Evolutionary conservation across 306 rosid species (phyloP).

Genomic region (Fagus crenata): DNA sequence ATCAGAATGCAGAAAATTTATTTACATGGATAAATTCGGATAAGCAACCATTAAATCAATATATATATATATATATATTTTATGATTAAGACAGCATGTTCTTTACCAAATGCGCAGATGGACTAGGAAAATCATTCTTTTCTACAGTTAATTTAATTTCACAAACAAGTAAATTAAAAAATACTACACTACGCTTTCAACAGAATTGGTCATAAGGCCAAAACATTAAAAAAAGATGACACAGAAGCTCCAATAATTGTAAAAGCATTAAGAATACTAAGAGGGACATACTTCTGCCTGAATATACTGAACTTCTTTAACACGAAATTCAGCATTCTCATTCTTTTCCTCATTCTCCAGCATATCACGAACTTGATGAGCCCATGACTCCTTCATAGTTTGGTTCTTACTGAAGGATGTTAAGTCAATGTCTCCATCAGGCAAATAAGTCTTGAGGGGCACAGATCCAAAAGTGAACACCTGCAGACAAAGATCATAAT

Average conservation of each 20-base stretch:
- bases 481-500: slow-evolving; percentile 38
- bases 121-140: not conserved
- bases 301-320: slow-evolving; percentile 97
- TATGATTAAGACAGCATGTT: not conserved
- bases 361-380: slow-evolving; percentile 92
- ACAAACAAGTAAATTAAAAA: slow-evolving; percentile 21
- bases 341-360: slow-evolving; percentile 90
- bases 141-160: not conserved
- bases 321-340: slow-evolving; percentile 84
- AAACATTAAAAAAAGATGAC: slow-evolving; percentile 16
- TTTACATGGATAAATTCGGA: not conserved
- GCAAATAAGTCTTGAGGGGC: slow-evolving; percentile 95
- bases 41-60: not conserved
- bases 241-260: slow-evolving; percentile 10
- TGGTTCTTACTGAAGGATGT: slow-evolving; percentile 83
- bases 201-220: slow-evolving; percentile 17
- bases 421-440: slow-evolving; percentile 99
- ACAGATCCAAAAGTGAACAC: slow-evolving; percentile 97
- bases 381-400: slow-evolving; percentile 87
- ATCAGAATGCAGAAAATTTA: not conserved
- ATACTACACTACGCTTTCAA: not conserved
- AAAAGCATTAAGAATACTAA: slow-evolving; percentile 19
- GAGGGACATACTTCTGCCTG: slow-evolving; percentile 85
- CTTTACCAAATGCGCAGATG: slow-evolving; percentile 13
- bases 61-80: not conserved